These are phyloP conservation scores for Volvariella volvacea DNA, from an alignment of 1,284 basidiomycete genomes.

Conservation along the genomic window DNA sequence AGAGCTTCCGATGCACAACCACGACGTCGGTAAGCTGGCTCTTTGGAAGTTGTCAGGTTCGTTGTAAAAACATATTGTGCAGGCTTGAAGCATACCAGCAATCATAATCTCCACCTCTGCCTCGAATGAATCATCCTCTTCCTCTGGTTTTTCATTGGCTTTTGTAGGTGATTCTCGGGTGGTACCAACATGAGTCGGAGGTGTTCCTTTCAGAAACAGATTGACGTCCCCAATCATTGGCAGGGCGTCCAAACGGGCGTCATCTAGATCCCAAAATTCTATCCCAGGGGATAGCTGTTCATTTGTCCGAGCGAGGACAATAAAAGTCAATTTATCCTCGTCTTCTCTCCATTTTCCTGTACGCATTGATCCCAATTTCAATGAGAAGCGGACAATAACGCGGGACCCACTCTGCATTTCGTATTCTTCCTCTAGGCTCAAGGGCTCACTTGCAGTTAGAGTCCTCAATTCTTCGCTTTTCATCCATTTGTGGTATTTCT, in stretches of 20 bases:
- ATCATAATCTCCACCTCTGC: slow-evolving; percentile 82
- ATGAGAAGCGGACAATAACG: not conserved
- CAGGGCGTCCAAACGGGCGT: slow-evolving; percentile 34
- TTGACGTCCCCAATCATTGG: slow-evolving; percentile 93
- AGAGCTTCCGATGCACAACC: slow-evolving; percentile 7
- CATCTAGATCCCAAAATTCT: slow-evolving; percentile 14
- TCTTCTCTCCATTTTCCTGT: slow-evolving; percentile 83
- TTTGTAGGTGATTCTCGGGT: not conserved
- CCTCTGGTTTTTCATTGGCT: slow-evolving; percentile 11
- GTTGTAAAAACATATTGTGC: slow-evolving; percentile 1
- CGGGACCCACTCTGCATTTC: slow-evolving; percentile 77
- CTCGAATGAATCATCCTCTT: slow-evolving; percentile 40
- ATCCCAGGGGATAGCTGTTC: slow-evolving; percentile 1
- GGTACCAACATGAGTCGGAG: slow-evolving; percentile 8
- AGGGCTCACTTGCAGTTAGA: slow-evolving; percentile 82
- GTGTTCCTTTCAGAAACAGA: slow-evolving; percentile 68
- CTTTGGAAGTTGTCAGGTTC: not conserved
- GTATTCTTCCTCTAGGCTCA: slow-evolving; percentile 80
- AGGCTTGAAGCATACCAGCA: slow-evolving; percentile 16
- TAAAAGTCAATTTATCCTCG: slow-evolving; percentile 91
- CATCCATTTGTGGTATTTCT: slow-evolving; percentile 96
- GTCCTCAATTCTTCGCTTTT: slow-evolving; percentile 64
- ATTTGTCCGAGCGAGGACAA: slow-evolving; percentile 55
- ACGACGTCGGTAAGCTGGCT: slow-evolving; percentile 7
- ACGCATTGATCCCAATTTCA: slow-evolving; percentile 1